Conservation (phyloP, 78 protist species). For the Polysphondylium violaceum region DNA sequence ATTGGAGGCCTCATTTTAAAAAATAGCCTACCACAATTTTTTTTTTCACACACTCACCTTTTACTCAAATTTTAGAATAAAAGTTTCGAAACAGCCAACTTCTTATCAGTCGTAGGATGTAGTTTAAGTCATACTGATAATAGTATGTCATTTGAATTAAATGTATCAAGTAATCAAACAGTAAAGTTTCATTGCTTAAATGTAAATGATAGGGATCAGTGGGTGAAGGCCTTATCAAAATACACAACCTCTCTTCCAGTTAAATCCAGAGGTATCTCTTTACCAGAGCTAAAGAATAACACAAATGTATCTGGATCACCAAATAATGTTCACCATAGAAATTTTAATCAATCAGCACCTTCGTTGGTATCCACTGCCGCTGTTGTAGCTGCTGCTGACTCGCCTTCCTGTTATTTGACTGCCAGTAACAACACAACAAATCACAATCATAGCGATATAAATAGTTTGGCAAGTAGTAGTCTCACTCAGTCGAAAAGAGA, state of each 20-base stretch:
- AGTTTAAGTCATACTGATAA: conserved; percentile 6
- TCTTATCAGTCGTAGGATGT: conserved; percentile 21
- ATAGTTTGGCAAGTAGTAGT: no score
- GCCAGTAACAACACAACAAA: conserved; percentile 3
- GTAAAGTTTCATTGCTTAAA: conserved; percentile 5
- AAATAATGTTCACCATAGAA: conserved; percentile 25
- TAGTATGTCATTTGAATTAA: conserved; percentile 6
- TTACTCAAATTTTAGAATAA: neutral
- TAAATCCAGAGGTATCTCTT: conserved; percentile 26
- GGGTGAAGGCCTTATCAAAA: neutral
- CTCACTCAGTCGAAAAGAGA: conserved; percentile 10
- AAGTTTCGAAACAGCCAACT: conserved; percentile 33
- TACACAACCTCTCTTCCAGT: neutral
- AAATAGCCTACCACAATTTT: neutral
- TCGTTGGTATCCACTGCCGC: conserved; percentile 6
- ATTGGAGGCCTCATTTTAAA: neutral
- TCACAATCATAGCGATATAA: conserved; percentile 3
- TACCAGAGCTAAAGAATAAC: conserved; percentile 10
- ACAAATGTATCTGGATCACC: no score
- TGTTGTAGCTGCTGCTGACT: neutral
- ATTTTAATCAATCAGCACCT: conserved; percentile 73
- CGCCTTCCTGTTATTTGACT: neutral
- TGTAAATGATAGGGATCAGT: conserved; percentile 9
- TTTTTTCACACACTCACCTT: neutral
- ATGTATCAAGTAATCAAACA: neutral